phyloP scores from a whole-genome alignment of 768 basidiomycete species.

The Lentinula boryana region DNA sequence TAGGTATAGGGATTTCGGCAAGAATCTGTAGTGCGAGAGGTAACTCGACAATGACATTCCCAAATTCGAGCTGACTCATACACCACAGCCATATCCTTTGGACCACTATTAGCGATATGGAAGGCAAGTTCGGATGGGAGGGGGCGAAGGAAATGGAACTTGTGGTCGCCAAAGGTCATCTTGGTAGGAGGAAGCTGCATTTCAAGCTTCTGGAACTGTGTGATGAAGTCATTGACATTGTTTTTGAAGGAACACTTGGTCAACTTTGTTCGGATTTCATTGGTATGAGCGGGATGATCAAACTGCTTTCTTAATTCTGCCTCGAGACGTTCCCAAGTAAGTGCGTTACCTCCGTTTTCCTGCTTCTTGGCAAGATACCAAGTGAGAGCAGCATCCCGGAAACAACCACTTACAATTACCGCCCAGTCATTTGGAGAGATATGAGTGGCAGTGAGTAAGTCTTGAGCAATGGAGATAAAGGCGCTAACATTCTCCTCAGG shows the following conservation, averaged over 20 bases:
- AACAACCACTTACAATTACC: background rate
- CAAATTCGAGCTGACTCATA: conserved; percentile 10
- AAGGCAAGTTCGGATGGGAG: background rate
- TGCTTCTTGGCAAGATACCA: background rate
- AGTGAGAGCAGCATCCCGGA: background rate
- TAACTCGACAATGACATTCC: conserved; percentile 1
- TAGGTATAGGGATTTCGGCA: background rate
- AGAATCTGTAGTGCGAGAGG: background rate
- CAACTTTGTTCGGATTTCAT: background rate
- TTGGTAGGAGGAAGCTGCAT: background rate
- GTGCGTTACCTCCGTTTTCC: background rate
- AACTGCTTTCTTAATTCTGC: background rate
- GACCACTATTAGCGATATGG: background rate
- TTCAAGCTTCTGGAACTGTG: conserved; percentile 1
- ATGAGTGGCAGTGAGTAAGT: background rate
- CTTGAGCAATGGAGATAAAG: background rate
- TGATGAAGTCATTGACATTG: conserved; percentile 1
- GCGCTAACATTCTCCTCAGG: conserved; percentile 2
- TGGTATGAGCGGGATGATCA: background rate
- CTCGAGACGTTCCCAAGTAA: background rate
- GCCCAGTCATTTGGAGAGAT: conserved; percentile 2
- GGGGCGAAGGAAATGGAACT: background rate
- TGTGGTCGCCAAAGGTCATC: conserved; percentile 4
- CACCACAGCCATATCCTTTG: conserved; percentile 5
- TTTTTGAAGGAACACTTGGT: background rate